Conservation (phyloP, 345 rosid species). For the Heritiera fomes region DNA sequence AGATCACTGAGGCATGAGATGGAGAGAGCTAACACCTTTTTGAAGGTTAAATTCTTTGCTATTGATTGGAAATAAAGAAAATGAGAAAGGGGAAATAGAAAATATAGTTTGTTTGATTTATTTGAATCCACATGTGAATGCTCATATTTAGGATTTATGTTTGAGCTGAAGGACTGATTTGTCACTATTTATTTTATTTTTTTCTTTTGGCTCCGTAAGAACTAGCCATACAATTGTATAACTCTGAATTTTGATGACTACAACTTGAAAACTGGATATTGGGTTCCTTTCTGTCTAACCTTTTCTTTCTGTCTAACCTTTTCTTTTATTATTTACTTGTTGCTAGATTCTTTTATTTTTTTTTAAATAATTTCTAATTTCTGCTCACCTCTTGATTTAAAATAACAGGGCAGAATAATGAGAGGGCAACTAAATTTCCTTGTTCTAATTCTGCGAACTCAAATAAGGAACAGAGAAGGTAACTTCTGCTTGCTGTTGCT, state of each 20-base stretch:
- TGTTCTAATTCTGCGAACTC: not conserved
- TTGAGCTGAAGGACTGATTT: not conserved
- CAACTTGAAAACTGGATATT: not conserved
- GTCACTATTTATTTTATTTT: not conserved
- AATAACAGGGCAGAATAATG: conserved; percentile 16
- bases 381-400: not conserved
- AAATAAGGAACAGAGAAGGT: conserved; percentile 8
- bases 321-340: not conserved
- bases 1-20: not conserved
- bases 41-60: not conserved
- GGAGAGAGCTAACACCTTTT: not conserved
- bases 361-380: not conserved
- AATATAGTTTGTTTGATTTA: not conserved
- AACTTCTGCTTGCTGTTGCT: not conserved
- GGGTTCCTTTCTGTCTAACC: not conserved
- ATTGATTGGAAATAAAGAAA: not conserved
- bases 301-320: not conserved
- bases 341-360: not conserved
- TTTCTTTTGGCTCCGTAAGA: not conserved
- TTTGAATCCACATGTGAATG: not conserved
- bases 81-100: not conserved
- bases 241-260: not conserved
- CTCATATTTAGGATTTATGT: not conserved
- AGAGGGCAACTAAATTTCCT: not conserved
- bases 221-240: not conserved